Conservation (phyloP, 2,329 filamentous ascomycete species). For the Cercospora zeae-maydis region DNA sequence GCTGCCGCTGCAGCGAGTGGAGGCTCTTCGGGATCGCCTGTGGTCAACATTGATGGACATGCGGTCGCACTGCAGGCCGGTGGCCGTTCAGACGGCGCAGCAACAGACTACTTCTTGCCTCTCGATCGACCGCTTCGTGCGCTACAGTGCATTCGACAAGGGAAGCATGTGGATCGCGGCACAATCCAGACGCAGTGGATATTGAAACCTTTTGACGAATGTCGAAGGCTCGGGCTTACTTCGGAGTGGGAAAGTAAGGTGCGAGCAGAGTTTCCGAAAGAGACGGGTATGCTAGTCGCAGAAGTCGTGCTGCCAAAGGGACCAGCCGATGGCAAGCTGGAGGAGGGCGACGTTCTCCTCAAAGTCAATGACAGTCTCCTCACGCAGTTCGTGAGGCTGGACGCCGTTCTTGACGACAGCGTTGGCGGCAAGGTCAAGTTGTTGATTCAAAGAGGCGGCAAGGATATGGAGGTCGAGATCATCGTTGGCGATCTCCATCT, state of each 20-base stretch:
- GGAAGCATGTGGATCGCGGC: slow-evolving; percentile 73
- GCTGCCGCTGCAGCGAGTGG: slow-evolving; percentile 95
- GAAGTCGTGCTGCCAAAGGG: slow-evolving; percentile 92
- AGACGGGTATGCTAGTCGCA: slow-evolving; percentile 94
- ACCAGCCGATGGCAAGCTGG: slow-evolving; percentile 78
- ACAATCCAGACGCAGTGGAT: slow-evolving; percentile 99
- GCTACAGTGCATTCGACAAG: slow-evolving; percentile 76
- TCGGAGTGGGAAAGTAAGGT: slow-evolving; percentile 83
- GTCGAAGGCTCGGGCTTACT: slow-evolving; percentile 78
- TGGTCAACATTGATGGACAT: slow-evolving; percentile 90
- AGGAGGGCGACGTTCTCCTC: slow-evolving; percentile 90
- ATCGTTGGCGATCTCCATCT: slow-evolving; percentile 83
- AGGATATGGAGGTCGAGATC: slow-evolving; percentile 81
- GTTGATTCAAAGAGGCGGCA: slow-evolving; percentile 80
- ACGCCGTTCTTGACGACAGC: slow-evolving; percentile 85
- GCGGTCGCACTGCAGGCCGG: slow-evolving; percentile 92
- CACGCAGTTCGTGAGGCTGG: slow-evolving; percentile 86
- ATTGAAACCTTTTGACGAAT: slow-evolving; percentile 96
- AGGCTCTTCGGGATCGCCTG: slow-evolving; percentile 95
- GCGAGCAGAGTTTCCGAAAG: slow-evolving; percentile 78
- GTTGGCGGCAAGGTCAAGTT: slow-evolving; percentile 76
- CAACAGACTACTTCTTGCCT: slow-evolving; percentile 95
- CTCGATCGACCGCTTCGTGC: slow-evolving; percentile 86
- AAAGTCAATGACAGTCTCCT: slow-evolving; percentile 91
- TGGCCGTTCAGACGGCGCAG: slow-evolving; percentile 87